These are phyloP conservation scores for Sclerotinia spermophila DNA, from an alignment of 2,329 filamentous ascomycete species.

Conservation along the genomic window DNA sequence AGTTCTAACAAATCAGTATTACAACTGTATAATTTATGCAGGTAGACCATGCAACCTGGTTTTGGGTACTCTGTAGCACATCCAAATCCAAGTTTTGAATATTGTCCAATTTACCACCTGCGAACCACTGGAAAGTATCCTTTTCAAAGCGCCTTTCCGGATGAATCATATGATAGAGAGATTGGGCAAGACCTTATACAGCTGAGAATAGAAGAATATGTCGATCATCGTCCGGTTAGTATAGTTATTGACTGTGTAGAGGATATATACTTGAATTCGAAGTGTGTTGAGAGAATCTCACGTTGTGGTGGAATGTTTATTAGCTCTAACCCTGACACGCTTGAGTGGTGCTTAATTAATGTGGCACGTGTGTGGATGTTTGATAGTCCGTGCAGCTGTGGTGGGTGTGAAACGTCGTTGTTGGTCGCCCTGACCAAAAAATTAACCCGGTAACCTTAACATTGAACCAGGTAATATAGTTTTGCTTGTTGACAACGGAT, in stretches of 20 bases:
- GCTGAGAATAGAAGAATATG: rapidly evolving
- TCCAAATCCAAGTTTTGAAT: background rate
- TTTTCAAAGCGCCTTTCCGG: background rate
- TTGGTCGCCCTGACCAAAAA: slow-evolving; percentile 8
- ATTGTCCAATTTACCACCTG: background rate
- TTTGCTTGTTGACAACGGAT: background rate
- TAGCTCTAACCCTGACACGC: background rate
- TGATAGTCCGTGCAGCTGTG: background rate
- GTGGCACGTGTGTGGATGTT: background rate
- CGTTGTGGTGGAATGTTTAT: background rate
- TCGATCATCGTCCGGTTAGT: background rate
- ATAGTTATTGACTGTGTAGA: no score
- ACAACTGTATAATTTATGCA: background rate
- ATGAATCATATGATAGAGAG: background rate
- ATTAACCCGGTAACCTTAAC: background rate
- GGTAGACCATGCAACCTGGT: background rate
- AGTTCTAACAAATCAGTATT: background rate
- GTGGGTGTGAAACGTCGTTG: background rate
- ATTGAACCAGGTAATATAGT: background rate
- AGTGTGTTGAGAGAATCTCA: background rate
- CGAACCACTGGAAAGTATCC: background rate
- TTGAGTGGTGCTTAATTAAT: background rate
- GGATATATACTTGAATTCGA: background rate
- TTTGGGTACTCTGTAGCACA: background rate
- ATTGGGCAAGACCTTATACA: background rate